Conservation (phyloP, 768 basidiomycete genomes). For the Paxillus involutus region DNA sequence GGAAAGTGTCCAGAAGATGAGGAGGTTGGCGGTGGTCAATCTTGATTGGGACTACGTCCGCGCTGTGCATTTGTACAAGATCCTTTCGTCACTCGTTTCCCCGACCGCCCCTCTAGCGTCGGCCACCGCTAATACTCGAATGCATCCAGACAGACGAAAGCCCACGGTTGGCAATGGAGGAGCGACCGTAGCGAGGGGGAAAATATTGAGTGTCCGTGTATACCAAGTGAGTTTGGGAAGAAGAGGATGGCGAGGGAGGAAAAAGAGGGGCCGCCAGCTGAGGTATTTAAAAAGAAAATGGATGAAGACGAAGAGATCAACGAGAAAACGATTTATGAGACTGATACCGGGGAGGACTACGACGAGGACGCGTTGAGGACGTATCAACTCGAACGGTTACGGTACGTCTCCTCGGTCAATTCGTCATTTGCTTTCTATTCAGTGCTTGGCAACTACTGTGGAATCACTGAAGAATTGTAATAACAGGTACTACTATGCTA, state of each 20-base stretch:
- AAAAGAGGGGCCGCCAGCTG: slow-evolving; percentile 83
- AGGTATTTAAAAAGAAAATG: slow-evolving; percentile 68
- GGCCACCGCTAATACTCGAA: slow-evolving; percentile 23
- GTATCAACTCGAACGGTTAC: slow-evolving; percentile 90
- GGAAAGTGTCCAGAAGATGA: slow-evolving; percentile 51
- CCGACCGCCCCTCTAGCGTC: slow-evolving; percentile 45
- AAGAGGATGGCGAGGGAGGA: slow-evolving; percentile 85
- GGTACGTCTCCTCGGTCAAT: slow-evolving; percentile 48
- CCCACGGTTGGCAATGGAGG: slow-evolving; percentile 8
- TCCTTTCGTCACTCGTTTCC: slow-evolving; percentile 85
- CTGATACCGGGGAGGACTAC: slow-evolving; percentile 73
- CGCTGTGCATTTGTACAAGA: slow-evolving; percentile 86
- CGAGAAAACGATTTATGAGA: slow-evolving; percentile 63
- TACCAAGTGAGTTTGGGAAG: slow-evolving; percentile 94
- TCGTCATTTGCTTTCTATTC: not conserved
- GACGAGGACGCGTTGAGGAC: slow-evolving; percentile 84
- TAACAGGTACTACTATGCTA: slow-evolving; percentile 89
- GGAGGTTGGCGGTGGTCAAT: slow-evolving; percentile 87
- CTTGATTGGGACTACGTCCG: slow-evolving; percentile 98
- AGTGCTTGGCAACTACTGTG: not conserved
- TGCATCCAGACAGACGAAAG: slow-evolving; percentile 13
- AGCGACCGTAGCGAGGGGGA: slow-evolving; percentile 51
- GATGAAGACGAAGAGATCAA: slow-evolving; percentile 54
- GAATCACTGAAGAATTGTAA: slow-evolving; percentile 9
- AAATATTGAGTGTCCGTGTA: slow-evolving; percentile 73